A percentile compares a stretch with the other conserved stretches of the same genome.
Conservation (phyloP, 768 basidiomycete genomes). For the Kwoniella sp. region DNA sequence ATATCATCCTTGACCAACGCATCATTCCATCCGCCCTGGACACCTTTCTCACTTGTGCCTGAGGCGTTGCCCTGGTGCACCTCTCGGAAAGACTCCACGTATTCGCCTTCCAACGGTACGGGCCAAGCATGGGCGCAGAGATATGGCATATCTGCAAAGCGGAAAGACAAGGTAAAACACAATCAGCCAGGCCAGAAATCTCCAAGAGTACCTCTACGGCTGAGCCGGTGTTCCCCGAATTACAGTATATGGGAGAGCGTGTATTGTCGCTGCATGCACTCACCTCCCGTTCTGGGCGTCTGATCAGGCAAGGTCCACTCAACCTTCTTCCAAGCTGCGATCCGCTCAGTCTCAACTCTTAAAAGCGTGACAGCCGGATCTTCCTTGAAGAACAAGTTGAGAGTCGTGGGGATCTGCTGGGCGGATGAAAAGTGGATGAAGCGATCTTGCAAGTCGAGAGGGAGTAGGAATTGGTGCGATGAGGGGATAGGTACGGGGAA, state of each 20-base stretch:
- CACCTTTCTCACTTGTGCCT: conserved; percentile 15
- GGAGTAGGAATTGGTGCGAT: conserved; percentile 56
- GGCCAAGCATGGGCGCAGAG: conserved; percentile 43
- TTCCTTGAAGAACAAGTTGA: conserved; percentile 58
- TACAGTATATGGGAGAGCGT: too few relatives aligned
- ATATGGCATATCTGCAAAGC: conserved; percentile 47
- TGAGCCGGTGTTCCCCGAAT: too few relatives aligned
- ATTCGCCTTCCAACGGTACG: conserved; percentile 51
- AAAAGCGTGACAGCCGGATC: conserved; percentile 48
- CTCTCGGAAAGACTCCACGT: conserved; percentile 53
- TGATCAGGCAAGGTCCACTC: conserved; percentile 45
- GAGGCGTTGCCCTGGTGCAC: conserved; percentile 23
- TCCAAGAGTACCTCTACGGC: too few relatives aligned
- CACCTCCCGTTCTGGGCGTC: conserved; percentile 19
- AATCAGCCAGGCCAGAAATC: too few relatives aligned
- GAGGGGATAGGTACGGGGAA: conserved; percentile 55
- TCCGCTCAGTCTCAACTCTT: conserved; percentile 42
- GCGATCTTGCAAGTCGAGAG: conserved; percentile 59
- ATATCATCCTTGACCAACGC: conserved; percentile 37
- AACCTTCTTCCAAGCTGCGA: conserved; percentile 51
- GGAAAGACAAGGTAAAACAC: background rate
- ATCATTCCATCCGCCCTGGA: conserved; percentile 33
- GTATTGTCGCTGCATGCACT: too few relatives aligned
- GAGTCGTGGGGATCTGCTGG: conserved; percentile 57
- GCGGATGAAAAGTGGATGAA: conserved; percentile 61